Conservation (phyloP, 495 filamentous ascomycete genomes). For the Penicillium nucicola region DNA sequence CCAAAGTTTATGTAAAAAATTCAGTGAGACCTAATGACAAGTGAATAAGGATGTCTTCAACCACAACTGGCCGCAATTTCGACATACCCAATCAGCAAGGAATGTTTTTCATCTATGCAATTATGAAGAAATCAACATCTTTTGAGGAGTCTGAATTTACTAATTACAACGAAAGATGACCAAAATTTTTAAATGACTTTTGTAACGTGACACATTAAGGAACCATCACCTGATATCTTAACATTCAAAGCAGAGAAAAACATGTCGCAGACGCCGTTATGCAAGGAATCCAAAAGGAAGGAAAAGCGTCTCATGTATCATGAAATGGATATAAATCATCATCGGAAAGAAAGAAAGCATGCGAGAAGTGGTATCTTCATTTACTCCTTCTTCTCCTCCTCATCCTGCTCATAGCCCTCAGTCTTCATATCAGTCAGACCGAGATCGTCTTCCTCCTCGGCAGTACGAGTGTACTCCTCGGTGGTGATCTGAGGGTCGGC, state of each 20-base stretch:
- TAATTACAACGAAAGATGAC: background rate
- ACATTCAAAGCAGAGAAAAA: constrained; percentile 12
- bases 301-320: constrained; percentile 28
- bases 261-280: constrained; percentile 23
- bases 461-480: constrained; percentile 84
- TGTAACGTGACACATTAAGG: background rate
- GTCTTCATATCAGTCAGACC: constrained; percentile 90
- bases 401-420: constrained; percentile 73
- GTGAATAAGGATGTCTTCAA: too few relatives aligned
- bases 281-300: constrained; percentile 11
- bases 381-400: constrained; percentile 27
- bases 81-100: too few relatives aligned
- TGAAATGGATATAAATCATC: constrained; percentile 19
- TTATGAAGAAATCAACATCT: too few relatives aligned
- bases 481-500: constrained; percentile 75
- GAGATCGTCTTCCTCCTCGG: constrained; percentile 87
- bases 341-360: background rate
- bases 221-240: constrained; percentile 24
- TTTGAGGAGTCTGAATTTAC: background rate
- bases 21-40: too few relatives aligned
- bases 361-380: background rate
- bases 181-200: constrained; percentile 11
- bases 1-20: too few relatives aligned
- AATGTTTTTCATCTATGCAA: too few relatives aligned
- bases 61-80: too few relatives aligned